Evolutionary conservation across 2,329 filamentous ascomycete species (phyloP).

Genomic region (Rhinocladiella mackenziei): DNA sequence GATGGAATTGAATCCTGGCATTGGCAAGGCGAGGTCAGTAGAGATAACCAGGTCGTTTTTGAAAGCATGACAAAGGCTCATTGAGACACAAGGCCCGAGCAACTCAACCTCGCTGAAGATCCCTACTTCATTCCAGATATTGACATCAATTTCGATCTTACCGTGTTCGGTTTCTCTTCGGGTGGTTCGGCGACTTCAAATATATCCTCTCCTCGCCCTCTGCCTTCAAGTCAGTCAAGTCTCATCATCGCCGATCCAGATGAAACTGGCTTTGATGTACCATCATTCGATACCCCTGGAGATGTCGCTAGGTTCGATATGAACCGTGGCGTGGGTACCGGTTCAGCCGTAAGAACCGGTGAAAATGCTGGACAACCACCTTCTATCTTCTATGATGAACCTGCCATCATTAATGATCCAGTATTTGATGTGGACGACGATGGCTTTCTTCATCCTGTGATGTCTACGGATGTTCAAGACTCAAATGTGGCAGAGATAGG

Average conservation of each 20-base stretch:
- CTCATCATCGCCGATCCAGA: conserved; percentile 31
- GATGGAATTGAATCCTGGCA: conserved; percentile 64
- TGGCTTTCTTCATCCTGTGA: conserved; percentile 51
- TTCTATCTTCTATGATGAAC: conserved; percentile 38
- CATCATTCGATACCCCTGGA: conserved; percentile 45
- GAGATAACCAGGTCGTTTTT: neutral
- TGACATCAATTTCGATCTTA: conserved; percentile 54
- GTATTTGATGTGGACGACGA: conserved; percentile 61
- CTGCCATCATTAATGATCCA: conserved; percentile 48
- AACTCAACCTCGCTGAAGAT: conserved; percentile 76
- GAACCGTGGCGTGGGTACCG: conserved; percentile 38
- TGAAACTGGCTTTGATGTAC: conserved; percentile 44
- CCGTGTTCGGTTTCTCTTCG: conserved; percentile 39
- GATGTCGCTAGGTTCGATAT: conserved; percentile 40
- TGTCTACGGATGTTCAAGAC: conserved; percentile 18
- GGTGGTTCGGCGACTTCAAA: conserved; percentile 36
- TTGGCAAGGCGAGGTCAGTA: conserved; percentile 66
- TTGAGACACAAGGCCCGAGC: conserved; percentile 56
- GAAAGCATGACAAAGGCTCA: neutral
- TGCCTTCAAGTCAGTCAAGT: conserved; percentile 33
- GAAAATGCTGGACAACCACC: conserved; percentile 30
- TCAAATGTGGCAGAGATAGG: conserved; percentile 1
- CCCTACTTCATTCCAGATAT: conserved; percentile 71
- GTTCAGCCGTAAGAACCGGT: conserved; percentile 36
- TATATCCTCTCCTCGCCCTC: conserved; percentile 15